Conservation (phyloP, 169 alveolate species). For the Babesia sp. region DNA sequence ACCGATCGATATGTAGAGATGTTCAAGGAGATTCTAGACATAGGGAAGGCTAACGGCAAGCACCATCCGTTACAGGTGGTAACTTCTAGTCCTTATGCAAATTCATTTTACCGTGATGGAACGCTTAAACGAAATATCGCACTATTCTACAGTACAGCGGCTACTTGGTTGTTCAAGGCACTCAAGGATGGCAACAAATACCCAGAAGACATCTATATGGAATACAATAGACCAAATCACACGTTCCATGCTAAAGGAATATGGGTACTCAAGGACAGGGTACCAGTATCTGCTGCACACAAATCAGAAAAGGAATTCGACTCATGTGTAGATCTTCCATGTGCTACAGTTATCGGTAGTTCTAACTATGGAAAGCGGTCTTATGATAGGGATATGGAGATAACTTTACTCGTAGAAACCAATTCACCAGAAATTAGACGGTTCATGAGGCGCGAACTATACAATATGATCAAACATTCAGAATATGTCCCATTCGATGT, state of each 20-base stretch:
- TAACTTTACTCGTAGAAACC: slow-evolving; percentile 72
- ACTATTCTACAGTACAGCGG: slow-evolving; percentile 27
- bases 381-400: slow-evolving; percentile 71
- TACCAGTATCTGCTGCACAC: slow-evolving; percentile 38
- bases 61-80: slow-evolving; percentile 60
- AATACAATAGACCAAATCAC: slow-evolving; percentile 58
- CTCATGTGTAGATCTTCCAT: slow-evolving; percentile 54
- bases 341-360: slow-evolving; percentile 77
- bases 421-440: slow-evolving; percentile 62
- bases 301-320: slow-evolving; percentile 41
- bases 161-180: slow-evolving; percentile 16
- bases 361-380: slow-evolving; percentile 77
- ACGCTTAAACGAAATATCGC: slow-evolving; percentile 53
- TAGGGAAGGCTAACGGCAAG: slow-evolving; percentile 30
- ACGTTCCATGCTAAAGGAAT: slow-evolving; percentile 74
- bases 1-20: slow-evolving; percentile 64
- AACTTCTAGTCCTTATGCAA: slow-evolving; percentile 78
- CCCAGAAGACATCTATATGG: slow-evolving; percentile 47
- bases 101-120: slow-evolving; percentile 67
- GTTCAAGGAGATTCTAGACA: slow-evolving; percentile 45
- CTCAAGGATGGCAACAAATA: slow-evolving; percentile 9
- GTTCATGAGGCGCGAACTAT: slow-evolving; percentile 67
- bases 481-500: slow-evolving; percentile 51
- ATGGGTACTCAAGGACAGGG: slow-evolving; percentile 60
- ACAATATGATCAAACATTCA: slow-evolving; percentile 65